A percentile compares a stretch with the other conserved stretches of the same genome.
phyloP scores from a whole-genome alignment of 2,329 filamentous ascomycete species.

The Dothistroma pini region DNA sequence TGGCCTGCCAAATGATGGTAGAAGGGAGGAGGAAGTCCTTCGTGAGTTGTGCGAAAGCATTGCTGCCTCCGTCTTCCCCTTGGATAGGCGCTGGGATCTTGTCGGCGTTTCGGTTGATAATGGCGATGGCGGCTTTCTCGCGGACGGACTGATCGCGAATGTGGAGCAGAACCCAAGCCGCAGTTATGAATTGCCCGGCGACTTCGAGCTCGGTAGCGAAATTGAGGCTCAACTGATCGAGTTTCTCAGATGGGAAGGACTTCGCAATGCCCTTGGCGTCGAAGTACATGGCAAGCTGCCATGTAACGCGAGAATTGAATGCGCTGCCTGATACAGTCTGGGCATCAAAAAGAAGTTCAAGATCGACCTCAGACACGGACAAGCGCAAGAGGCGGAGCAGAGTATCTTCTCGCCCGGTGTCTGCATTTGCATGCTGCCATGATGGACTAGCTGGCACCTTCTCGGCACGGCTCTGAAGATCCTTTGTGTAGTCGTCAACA shows the following conservation, averaged over 20 bases:
- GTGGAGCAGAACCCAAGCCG: slow-evolving; percentile 34
- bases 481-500: slow-evolving; percentile 67
- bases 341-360: slow-evolving; percentile 71
- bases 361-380: slow-evolving; percentile 33
- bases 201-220: slow-evolving; percentile 34
- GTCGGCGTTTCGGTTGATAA: slow-evolving; percentile 66
- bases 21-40: slow-evolving; percentile 66
- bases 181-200: slow-evolving; percentile 26
- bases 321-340: slow-evolving; percentile 73
- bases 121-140: slow-evolving; percentile 45
- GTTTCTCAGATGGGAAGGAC: slow-evolving; percentile 41
- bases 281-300: slow-evolving; percentile 71
- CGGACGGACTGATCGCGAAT: slow-evolving; percentile 26
- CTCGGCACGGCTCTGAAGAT: slow-evolving; percentile 68
- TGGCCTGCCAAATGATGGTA: slow-evolving; percentile 81
- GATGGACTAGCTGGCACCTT: slow-evolving; percentile 65
- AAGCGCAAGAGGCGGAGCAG: slow-evolving; percentile 84
- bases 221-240: slow-evolving; percentile 62
- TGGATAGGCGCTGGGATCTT: slow-evolving; percentile 46
- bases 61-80: slow-evolving; percentile 8
- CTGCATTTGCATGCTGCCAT: slow-evolving; percentile 38
- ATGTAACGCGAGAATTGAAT: slow-evolving; percentile 71
- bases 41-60: slow-evolving; percentile 46
- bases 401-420: slow-evolving; percentile 65
- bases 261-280: slow-evolving; percentile 30